Percentiles rank a stretch among this genome's conserved stretches.
phyloP scores from a whole-genome alignment of 1,284 basidiomycete genomes.

The Trichosporon ovoides region DNA sequence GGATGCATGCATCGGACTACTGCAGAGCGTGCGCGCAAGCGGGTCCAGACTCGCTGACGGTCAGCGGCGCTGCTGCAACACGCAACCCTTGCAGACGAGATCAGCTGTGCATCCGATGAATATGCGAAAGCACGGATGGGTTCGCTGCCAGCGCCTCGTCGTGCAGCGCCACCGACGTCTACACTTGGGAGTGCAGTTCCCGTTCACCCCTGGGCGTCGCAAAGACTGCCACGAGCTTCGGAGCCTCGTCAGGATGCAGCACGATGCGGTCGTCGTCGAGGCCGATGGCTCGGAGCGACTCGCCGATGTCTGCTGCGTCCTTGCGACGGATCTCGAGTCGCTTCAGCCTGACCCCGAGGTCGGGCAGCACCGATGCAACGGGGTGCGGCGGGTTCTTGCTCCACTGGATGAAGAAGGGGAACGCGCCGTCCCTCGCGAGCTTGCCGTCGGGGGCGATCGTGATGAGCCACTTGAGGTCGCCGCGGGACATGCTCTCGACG shows the following conservation, averaged over 20 bases:
- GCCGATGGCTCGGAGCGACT: neutral
- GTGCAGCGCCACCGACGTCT: no score
- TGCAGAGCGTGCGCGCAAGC: no score
- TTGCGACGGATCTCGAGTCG: constrained; percentile 1
- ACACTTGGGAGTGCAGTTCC: neutral
- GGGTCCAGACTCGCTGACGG: no score
- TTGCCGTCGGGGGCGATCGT: constrained; percentile 9
- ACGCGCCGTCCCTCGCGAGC: constrained; percentile 6
- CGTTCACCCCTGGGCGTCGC: constrained; percentile 6
- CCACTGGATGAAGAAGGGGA: constrained; percentile 11
- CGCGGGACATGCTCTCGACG: constrained; percentile 6
- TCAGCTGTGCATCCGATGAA: no score
- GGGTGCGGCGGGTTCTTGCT: constrained; percentile 2
- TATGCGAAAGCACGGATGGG: no score
- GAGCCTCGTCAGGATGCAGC: neutral
- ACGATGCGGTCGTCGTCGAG: neutral
- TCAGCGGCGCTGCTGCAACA: no score
- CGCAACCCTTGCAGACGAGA: no score
- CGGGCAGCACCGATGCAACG: neutral
- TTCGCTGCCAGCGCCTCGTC: no score
- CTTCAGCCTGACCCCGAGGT: constrained; percentile 1
- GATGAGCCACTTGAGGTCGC: constrained; percentile 10
- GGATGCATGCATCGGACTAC: no score
- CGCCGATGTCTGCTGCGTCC: neutral
- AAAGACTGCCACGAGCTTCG: constrained; percentile 2